Percentiles rank a stretch among this genome's conserved stretches.
Evolutionary conservation across 306 rosid genomes (phyloP).

Genomic region (Sphenostylis stenocarpa): DNA sequence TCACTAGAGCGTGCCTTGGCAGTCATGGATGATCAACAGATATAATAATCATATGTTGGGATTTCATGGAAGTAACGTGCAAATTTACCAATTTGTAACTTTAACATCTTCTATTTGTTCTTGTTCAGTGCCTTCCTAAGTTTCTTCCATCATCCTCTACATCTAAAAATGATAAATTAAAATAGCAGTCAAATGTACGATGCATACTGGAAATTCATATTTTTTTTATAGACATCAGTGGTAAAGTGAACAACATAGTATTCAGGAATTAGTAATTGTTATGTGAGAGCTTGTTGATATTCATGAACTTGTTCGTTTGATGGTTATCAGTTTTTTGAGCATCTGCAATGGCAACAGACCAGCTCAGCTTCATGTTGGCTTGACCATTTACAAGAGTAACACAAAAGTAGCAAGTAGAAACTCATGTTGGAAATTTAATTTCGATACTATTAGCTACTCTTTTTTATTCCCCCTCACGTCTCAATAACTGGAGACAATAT

Average conservation of each 20-base stretch:
- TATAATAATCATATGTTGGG: not conserved
- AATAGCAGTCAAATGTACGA: not conserved
- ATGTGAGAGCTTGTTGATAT: not conserved
- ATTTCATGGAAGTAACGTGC: not conserved
- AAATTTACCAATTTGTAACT: slow-evolving; percentile 2
- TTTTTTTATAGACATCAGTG: not conserved
- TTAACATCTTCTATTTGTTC: slow-evolving; percentile 6
- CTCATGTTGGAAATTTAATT: not conserved
- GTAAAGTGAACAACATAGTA: not conserved
- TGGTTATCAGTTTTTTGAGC: not conserved
- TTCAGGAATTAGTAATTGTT: not conserved
- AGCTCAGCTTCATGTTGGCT: not conserved
- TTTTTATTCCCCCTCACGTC: not conserved
- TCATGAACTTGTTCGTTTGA: not conserved
- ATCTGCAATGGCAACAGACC: not conserved
- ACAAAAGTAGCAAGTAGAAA: not conserved
- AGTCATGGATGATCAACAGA: not conserved
- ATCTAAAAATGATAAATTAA: not conserved
- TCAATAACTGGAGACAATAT: not conserved
- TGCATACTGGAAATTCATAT: not conserved
- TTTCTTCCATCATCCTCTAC: slow-evolving; percentile 1
- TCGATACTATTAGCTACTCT: not conserved
- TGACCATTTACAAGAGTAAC: not conserved
- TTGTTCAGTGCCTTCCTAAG: not conserved
- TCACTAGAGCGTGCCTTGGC: slow-evolving; percentile 20